Evolutionary conservation across 306 rosid species (phyloP), one percentile per base, ranked within the genome.

Genomic region (Adenanthera pavonina): DNA sequence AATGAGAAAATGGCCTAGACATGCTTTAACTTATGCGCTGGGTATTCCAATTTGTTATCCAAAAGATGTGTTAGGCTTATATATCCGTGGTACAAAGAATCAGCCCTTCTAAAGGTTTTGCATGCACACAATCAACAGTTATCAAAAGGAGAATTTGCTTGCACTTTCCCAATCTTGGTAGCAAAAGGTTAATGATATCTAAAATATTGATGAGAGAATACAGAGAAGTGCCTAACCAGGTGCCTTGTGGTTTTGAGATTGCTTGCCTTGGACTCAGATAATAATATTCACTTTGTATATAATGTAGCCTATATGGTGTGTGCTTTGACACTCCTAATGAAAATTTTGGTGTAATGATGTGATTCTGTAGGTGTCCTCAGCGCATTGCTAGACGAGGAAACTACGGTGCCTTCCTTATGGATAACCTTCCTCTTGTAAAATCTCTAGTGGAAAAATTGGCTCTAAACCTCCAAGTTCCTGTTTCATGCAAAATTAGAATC

Each of bases 341-440:
- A 53, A 71, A 25, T 75, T 75, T 59, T 56, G 65, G 25, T 83
- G 44, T 30, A 72, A 71, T 68, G 44, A 6, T 66, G 47, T n/a
- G 41, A 61, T 79, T 80, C 5, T 78, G 59, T 89, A 96, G 98
- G 85, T 96, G 99, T 84, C 99, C 99, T 48, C 99, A 96, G 83
- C 94, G 99, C 68, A 96, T 96, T 83, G 98, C 97, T 33, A 87
- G 84, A 80, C 80, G 97, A 51, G 98, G 99, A 52, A 69, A 96
- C 74, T 93, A 96, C 79, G 98, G 99, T 60, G 98, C 98, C 64
- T 96, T 96, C 76, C 82, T 96, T n/a, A 96, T 96, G 99, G 97
- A 93, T 78, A 89, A 96, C 84, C 97, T 96, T 64, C 94, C 99
- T 69, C 90, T 93, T 35, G 92, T 93, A 44, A 93, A 91, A 85